Percentiles rank a stretch among this genome's conserved stretches.
Conservation (phyloP, 345 rosid genomes). For the Citrus sp. region DNA sequence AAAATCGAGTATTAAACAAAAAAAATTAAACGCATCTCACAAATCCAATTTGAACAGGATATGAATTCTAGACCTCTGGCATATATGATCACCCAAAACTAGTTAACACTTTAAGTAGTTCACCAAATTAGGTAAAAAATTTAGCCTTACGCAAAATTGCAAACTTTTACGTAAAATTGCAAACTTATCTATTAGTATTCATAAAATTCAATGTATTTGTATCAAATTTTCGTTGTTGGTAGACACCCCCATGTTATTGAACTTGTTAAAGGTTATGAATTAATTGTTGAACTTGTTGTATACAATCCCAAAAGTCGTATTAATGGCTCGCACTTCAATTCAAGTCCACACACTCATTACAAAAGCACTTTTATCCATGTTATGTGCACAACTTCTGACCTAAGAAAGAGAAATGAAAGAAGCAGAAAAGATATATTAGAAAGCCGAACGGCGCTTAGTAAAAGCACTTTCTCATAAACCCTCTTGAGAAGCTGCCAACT, state of each 20-base stretch:
- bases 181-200: background rate
- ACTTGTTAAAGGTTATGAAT: too few relatives aligned
- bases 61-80: too few relatives aligned
- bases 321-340: background rate
- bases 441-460: slow-evolving; percentile 19
- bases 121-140: background rate
- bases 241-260: background rate
- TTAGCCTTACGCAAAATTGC: background rate
- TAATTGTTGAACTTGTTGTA: too few relatives aligned
- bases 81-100: too few relatives aligned
- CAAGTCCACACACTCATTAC: background rate
- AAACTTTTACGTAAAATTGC: background rate
- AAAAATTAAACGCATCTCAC: too few relatives aligned
- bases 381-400: background rate
- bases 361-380: background rate
- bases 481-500: slow-evolving; percentile 34
- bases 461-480: slow-evolving; percentile 13
- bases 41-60: too few relatives aligned
- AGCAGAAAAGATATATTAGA: background rate
- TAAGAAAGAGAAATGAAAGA: background rate
- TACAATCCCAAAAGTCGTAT: background rate
- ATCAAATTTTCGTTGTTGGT: background rate
- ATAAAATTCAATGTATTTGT: background rate
- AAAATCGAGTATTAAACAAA: too few relatives aligned
- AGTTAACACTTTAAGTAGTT: too few relatives aligned